These are phyloP conservation scores for Sphenostylis stenocarpa DNA, from an alignment of 306 rosid species.

Conservation along the genomic window DNA sequence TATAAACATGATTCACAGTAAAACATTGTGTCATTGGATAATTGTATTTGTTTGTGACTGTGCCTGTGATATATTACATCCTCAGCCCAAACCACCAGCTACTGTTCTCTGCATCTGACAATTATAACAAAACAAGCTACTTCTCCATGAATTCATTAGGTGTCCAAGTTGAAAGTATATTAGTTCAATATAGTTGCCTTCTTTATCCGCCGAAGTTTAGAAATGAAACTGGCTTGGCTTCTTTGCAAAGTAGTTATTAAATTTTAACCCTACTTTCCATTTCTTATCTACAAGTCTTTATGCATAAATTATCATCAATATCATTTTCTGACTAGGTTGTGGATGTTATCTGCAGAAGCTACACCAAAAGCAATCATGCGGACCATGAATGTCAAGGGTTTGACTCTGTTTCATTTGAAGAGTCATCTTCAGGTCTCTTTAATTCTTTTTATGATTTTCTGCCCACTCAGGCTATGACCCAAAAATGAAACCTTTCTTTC, in stretches of 20 bases:
- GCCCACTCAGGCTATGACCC: conserved; percentile 5
- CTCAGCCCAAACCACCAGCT: background rate
- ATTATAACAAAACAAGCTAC: background rate
- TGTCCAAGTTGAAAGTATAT: conserved; percentile 1
- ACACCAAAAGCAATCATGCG: conserved; percentile 99
- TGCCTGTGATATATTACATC: background rate
- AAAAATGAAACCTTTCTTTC: conserved; percentile 30
- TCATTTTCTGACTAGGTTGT: conserved; percentile 41
- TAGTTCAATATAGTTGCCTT: conserved; percentile 2
- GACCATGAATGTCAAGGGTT: conserved; percentile 98
- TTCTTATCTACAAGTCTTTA: background rate
- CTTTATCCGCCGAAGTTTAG: background rate
- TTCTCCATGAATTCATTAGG: conserved; percentile 3
- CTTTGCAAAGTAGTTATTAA: conserved; percentile 18
- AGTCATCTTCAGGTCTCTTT: conserved; percentile 93
- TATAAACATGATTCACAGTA: background rate
- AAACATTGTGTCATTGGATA: background rate
- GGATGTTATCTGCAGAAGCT: conserved; percentile 78
- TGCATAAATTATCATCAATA: conserved; percentile 23
- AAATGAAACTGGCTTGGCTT: conserved; percentile 3
- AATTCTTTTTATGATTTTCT: background rate
- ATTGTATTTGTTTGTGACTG: too few relatives aligned
- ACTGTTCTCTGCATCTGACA: background rate
- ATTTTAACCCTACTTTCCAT: conserved; percentile 2
- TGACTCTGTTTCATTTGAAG: conserved; percentile 96